Conservation (phyloP, 2,329 filamentous ascomycete species). For the Kalmusia sp. region DNA sequence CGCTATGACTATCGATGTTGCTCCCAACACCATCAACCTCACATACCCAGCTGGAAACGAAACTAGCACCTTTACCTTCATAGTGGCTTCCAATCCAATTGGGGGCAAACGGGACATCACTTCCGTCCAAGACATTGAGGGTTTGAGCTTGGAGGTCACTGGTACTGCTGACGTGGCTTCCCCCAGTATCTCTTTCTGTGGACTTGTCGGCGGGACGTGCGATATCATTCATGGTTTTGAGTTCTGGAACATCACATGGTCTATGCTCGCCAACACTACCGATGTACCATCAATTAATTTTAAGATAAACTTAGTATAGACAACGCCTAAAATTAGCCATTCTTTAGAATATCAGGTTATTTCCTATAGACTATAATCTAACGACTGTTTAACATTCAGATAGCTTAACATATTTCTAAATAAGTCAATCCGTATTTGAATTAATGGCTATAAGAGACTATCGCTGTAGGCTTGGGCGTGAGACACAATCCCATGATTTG, state of each 20-base stretch:
- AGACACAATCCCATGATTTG: too few species aligned
- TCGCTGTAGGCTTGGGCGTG: too few species aligned
- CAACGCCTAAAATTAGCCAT: too few species aligned
- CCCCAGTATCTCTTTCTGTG: slow-evolving; percentile 5
- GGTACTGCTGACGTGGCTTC: neutral
- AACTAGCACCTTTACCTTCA: slow-evolving; percentile 55
- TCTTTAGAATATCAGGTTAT: too few species aligned
- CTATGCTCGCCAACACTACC: slow-evolving; percentile 10
- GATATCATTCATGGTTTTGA: slow-evolving; percentile 25
- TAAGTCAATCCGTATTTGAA: too few species aligned
- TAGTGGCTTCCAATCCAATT: slow-evolving; percentile 40
- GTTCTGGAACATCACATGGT: slow-evolving; percentile 45
- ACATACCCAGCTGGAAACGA: slow-evolving; percentile 60
- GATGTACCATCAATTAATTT: slow-evolving; percentile 10
- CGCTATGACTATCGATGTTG: slow-evolving; percentile 1
- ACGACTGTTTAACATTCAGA: too few species aligned
- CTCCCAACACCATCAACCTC: slow-evolving; percentile 50
- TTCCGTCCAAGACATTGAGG: neutral
- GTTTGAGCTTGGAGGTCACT: neutral
- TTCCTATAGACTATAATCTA: too few species aligned
- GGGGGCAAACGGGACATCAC: slow-evolving; percentile 5
- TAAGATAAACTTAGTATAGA: slow-evolving; percentile 5
- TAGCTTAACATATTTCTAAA: too few species aligned
- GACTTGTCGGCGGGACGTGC: slow-evolving; percentile 3
- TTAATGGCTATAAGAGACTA: too few species aligned